These are phyloP conservation scores for Pedinophyceae sp. DNA, from an alignment of 139 green algal genomes.

Conservation along the genomic window DNA sequence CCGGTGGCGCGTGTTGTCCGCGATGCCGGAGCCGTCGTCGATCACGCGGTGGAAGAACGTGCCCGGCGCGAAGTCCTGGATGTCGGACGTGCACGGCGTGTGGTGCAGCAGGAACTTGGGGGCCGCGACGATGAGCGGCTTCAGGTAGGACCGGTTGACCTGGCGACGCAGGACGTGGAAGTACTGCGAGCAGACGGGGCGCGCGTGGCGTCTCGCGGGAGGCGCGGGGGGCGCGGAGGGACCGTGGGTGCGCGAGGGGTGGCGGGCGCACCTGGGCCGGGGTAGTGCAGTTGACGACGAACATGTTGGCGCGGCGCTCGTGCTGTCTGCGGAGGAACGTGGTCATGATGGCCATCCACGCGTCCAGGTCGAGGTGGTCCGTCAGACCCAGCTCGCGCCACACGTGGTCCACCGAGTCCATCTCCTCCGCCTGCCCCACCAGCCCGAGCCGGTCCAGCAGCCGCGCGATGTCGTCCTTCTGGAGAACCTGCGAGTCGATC, in stretches of 20 bases:
- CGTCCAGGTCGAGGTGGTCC: conserved; percentile 10
- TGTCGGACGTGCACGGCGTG: conserved; percentile 29
- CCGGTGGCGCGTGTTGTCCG: conserved; percentile 44
- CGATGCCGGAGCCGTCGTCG: too few relatives aligned
- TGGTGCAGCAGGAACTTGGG: conserved; percentile 65
- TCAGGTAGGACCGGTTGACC: conserved; percentile 32
- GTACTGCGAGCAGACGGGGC: too few relatives aligned
- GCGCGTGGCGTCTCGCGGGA: too few relatives aligned
- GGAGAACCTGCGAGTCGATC: too few relatives aligned
- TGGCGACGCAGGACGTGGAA: conserved; percentile 51
- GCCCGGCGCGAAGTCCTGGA: conserved; percentile 35
- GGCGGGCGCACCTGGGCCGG: too few relatives aligned
- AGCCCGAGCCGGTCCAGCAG: too few relatives aligned
- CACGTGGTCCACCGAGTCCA: background rate
- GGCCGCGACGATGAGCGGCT: conserved; percentile 37
- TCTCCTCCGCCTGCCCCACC: too few relatives aligned
- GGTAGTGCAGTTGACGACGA: conserved; percentile 42
- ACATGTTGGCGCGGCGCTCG: conserved; percentile 39
- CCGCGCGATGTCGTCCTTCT: too few relatives aligned
- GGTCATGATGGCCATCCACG: conserved; percentile 46
- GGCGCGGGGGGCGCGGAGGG: too few relatives aligned
- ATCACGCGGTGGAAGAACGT: conserved; percentile 61
- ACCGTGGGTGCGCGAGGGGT: too few relatives aligned
- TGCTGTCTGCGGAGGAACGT: conserved; percentile 37
- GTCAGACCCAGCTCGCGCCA: conserved; percentile 7